Conservation (phyloP, 805 yeast genomes). For the Starmerella potacharoeniae region DNA sequence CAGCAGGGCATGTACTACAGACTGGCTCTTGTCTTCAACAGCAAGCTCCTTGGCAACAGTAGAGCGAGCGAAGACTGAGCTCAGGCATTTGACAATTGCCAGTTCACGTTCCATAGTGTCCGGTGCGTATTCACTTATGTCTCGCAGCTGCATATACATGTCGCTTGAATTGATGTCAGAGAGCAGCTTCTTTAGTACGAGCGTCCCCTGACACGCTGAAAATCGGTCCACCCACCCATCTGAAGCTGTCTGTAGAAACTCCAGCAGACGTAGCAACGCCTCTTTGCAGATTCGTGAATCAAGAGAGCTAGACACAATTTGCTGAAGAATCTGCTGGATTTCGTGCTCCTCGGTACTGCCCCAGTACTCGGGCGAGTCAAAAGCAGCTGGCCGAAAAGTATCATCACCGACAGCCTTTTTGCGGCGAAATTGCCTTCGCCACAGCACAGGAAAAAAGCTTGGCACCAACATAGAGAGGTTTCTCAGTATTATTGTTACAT, state of each 20-base stretch:
- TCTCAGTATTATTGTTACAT: background rate
- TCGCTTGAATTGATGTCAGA: constrained; percentile 1
- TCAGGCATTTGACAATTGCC: background rate
- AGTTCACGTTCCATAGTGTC: constrained; percentile 1
- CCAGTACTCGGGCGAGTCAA: constrained; percentile 5
- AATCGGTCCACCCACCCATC: constrained; percentile 11
- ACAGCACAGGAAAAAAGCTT: background rate
- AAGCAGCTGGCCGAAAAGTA: background rate
- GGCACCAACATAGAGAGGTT: background rate
- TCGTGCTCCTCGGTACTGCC: constrained; percentile 12
- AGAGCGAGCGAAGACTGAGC: background rate
- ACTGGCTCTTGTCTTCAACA: background rate
- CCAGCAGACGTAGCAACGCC: background rate
- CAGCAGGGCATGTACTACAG: background rate
- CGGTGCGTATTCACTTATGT: background rate
- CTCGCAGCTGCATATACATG: background rate
- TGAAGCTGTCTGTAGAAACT: background rate
- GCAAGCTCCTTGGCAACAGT: background rate
- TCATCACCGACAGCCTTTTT: too few species aligned
- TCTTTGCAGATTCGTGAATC: background rate
- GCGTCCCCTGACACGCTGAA: constrained; percentile 6
- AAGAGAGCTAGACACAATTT: background rate
- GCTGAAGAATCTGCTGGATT: constrained; percentile 4
- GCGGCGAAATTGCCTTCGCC: background rate
- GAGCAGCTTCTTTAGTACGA: constrained; percentile 9